These are phyloP conservation scores for Cornus suecica DNA, from an alignment of 148 eudicot genomes.

Conservation along the genomic window DNA sequence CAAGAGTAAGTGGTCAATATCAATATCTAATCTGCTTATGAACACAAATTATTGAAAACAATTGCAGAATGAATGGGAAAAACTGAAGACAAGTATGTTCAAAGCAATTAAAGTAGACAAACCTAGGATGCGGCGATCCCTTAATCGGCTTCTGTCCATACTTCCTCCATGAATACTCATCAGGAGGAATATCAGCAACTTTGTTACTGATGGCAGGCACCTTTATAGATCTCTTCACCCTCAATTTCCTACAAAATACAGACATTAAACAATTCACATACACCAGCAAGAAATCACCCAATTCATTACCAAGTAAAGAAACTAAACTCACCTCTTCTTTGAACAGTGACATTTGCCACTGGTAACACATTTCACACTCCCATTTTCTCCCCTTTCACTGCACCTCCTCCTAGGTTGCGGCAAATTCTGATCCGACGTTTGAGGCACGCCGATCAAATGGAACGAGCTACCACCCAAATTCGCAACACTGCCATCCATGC, in stretches of 20 bases:
- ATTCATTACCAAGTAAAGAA: not conserved
- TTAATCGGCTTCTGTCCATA: conserved; percentile 68
- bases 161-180: conserved; percentile 62
- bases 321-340: conserved; percentile 38
- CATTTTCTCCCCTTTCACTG: conserved; percentile 38
- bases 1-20: not conserved
- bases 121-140: conserved; percentile 71
- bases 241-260: conserved; percentile 44
- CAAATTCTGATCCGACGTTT: conserved; percentile 36
- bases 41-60: not conserved
- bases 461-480: conserved; percentile 32
- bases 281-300: not conserved
- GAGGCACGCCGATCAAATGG: conserved; percentile 42
- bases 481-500: conserved; percentile 42
- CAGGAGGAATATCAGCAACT: conserved; percentile 55
- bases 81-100: not conserved
- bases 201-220: conserved; percentile 61
- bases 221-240: conserved; percentile 50
- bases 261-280: not conserved
- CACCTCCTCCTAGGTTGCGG: conserved; percentile 35
- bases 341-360: conserved; percentile 55
- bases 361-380: conserved; percentile 40
- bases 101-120: not conserved
- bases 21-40: not conserved
- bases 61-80: not conserved